Conservation (phyloP, 768 basidiomycete species). For the Hypholoma sublateritium region DNA sequence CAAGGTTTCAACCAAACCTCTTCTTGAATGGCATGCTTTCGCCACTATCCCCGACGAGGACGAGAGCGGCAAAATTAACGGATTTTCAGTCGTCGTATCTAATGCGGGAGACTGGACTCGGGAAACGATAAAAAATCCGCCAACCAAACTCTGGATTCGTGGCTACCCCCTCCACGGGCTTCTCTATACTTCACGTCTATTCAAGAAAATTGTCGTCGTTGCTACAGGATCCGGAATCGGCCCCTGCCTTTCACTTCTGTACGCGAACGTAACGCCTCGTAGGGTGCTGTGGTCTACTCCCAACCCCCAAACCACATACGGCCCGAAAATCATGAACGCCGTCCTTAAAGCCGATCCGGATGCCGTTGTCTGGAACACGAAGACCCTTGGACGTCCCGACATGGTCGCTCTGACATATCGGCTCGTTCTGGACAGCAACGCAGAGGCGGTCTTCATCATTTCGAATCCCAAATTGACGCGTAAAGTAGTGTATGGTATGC, state of each 20-base stretch:
- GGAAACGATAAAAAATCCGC: constrained; percentile 46
- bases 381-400: constrained; percentile 37
- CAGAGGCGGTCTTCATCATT: constrained; percentile 42
- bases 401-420: constrained; percentile 39
- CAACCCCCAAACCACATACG: constrained; percentile 39
- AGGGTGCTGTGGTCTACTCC: constrained; percentile 44
- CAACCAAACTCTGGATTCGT: constrained; percentile 53
- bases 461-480: constrained; percentile 40
- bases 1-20: constrained; percentile 35
- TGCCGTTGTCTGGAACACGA: constrained; percentile 40
- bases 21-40: constrained; percentile 52
- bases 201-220: constrained; percentile 51
- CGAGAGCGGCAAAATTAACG: constrained; percentile 32
- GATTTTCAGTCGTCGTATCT: constrained; percentile 53
- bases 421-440: constrained; percentile 35
- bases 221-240: constrained; percentile 58
- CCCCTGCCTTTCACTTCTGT: constrained; percentile 38
- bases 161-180: constrained; percentile 52
- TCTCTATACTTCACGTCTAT: constrained; percentile 46
- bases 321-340: constrained; percentile 36
- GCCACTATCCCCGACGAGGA: constrained; percentile 41
- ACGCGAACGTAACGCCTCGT: constrained; percentile 33
- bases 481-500: constrained; percentile 40
- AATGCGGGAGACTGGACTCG: constrained; percentile 59
- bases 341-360: constrained; percentile 39